Conservation (phyloP, 768 basidiomycete genomes). For the Psilocybe cyanescens region DNA sequence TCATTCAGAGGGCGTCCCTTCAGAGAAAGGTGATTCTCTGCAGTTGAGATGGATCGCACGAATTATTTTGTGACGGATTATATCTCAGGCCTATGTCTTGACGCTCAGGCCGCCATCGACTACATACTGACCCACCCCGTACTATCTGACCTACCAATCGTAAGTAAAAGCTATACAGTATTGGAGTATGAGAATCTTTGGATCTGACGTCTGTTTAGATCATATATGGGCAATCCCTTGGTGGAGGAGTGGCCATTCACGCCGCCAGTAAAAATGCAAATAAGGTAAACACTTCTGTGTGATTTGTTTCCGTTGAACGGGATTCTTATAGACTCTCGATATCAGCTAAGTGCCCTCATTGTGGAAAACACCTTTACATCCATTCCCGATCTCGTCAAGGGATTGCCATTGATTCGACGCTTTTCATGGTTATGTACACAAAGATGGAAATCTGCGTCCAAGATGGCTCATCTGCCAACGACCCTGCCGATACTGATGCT, state of each 20-base stretch:
- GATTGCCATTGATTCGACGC: constrained; percentile 65
- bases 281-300: constrained; percentile 38
- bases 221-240: constrained; percentile 77
- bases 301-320: background rate
- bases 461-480: constrained; percentile 57
- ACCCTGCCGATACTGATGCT: constrained; percentile 74
- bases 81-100: constrained; percentile 65
- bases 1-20: constrained; percentile 74
- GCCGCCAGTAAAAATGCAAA: constrained; percentile 72
- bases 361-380: constrained; percentile 91
- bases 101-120: constrained; percentile 81
- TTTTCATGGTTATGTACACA: constrained; percentile 77
- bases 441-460: constrained; percentile 76
- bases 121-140: constrained; percentile 60
- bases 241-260: constrained; percentile 88
- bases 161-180: constrained; percentile 32
- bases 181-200: background rate
- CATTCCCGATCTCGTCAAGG: constrained; percentile 70
- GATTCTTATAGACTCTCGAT: no score
- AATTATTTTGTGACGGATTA: background rate
- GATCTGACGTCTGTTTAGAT: constrained; percentile 39
- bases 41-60: background rate
- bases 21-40: constrained; percentile 63
- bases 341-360: constrained; percentile 69
- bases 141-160: constrained; percentile 63